A percentile compares a stretch with the other conserved stretches of the same genome.
Evolutionary conservation across 441 rosid genomes (phyloP).

Genomic region (Croton setiger): DNA sequence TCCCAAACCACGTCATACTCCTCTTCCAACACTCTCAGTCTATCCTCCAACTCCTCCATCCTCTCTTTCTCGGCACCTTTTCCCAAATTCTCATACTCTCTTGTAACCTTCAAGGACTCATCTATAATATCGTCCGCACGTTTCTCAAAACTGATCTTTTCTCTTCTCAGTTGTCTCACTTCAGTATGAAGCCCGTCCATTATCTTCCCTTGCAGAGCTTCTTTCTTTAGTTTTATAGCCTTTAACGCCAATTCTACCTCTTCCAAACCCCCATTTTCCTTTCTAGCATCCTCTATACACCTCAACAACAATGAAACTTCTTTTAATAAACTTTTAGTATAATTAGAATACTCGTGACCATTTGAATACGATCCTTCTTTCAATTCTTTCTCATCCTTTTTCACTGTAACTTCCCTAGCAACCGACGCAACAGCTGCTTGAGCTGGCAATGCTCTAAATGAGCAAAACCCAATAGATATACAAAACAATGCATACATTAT

Average conservation of each 20-base stretch:
- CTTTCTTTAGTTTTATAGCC: constrained; percentile 55
- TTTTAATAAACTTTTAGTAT: constrained; percentile 55
- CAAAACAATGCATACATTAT: constrained; percentile 54
- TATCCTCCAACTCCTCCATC: constrained; percentile 41
- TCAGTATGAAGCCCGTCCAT: constrained; percentile 55
- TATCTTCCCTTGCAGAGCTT: constrained; percentile 57
- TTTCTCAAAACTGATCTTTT: constrained; percentile 45
- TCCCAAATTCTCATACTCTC: constrained; percentile 35
- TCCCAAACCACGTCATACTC: constrained; percentile 68
- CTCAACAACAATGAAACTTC: constrained; percentile 55
- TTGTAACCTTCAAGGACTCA: constrained; percentile 37
- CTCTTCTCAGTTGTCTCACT: constrained; percentile 41
- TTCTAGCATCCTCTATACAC: constrained; percentile 54
- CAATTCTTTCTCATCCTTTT: constrained; percentile 27
- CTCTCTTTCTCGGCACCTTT: constrained; percentile 28
- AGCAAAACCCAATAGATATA: constrained; percentile 64
- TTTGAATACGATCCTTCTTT: constrained; percentile 25
- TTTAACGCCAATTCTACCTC: constrained; percentile 44
- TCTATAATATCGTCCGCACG: constrained; percentile 49
- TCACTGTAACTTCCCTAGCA: constrained; percentile 41
- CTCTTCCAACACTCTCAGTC: constrained; percentile 44
- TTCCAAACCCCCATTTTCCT: constrained; percentile 42
- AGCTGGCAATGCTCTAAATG: constrained; percentile 39
- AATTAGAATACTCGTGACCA: constrained; percentile 53
- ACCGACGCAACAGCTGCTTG: constrained; percentile 53